Percentiles rank a stretch among this genome's conserved stretches.
Conservation (phyloP, 2,329 filamentous ascomycete genomes). For the Xylariaceae sp. region DNA sequence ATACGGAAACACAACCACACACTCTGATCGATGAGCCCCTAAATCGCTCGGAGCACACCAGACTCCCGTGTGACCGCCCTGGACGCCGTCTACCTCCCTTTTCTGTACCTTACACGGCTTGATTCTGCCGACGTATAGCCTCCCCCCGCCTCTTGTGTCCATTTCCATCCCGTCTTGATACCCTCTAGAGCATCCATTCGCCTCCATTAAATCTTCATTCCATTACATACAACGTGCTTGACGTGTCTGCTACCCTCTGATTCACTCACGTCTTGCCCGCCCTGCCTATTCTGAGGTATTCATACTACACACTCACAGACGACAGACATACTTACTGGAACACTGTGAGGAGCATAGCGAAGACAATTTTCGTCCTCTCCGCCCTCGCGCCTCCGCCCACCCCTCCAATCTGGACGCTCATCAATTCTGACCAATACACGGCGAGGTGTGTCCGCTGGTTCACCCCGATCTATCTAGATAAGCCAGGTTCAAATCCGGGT, state of each 20-base stretch:
- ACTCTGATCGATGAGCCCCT: too few species aligned
- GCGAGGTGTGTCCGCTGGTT: neutral
- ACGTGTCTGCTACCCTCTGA: neutral
- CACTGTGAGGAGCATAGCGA: too few species aligned
- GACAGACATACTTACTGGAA: neutral
- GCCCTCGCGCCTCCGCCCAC: neutral
- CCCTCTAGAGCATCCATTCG: neutral
- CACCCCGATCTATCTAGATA: slow-evolving; percentile 12
- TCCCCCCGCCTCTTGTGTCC: neutral
- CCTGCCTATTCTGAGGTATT: neutral
- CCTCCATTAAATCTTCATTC: too few species aligned
- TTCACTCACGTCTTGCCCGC: neutral
- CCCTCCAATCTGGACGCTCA: neutral
- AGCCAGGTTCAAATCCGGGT: slow-evolving; percentile 18
- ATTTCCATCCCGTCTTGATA: neutral
- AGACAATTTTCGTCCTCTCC: neutral
- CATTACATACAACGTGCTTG: too few species aligned
- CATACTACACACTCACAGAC: neutral
- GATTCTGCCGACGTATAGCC: neutral
- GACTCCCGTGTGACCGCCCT: neutral
- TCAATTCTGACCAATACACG: slow-evolving; percentile 3
- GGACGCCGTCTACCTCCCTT: neutral
- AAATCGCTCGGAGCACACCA: too few species aligned
- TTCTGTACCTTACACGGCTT: neutral
- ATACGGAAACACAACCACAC: too few species aligned